A percentile compares a stretch with the other conserved stretches of the same genome.
Conservation (phyloP, 164 flowering plant genomes). For the Vitis cinerea region DNA sequence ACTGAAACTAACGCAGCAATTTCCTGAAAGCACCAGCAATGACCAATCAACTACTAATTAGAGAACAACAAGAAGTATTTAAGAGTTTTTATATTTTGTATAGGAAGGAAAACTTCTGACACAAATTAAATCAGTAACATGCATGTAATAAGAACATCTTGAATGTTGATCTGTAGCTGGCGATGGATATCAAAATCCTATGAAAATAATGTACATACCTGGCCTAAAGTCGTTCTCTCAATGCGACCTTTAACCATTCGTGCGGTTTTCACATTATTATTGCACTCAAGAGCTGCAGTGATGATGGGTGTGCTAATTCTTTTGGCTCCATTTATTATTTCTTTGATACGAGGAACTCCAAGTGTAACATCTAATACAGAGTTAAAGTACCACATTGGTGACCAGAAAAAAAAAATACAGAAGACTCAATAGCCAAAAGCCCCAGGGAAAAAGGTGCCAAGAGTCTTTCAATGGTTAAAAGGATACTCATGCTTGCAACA, state of each 20-base stretch:
- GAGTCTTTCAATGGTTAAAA: conserved; percentile 13
- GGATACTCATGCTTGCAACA: conserved; percentile 99
- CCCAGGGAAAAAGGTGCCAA: background rate
- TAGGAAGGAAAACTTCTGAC: background rate
- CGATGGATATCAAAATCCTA: background rate
- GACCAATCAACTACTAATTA: background rate
- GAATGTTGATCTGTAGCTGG: background rate
- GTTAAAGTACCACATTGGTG: conserved; percentile 35
- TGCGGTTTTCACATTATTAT: conserved; percentile 42
- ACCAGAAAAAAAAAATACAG: background rate
- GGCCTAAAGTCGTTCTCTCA: conserved; percentile 76
- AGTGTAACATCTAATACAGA: conserved; percentile 75
- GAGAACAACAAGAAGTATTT: background rate
- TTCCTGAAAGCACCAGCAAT: background rate
- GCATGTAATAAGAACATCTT: background rate
- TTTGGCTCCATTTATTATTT: conserved; percentile 87
- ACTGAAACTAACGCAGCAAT: background rate
- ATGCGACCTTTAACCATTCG: conserved; percentile 63
- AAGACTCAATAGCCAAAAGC: background rate
- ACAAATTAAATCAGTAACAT: background rate
- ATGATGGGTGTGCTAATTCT: conserved; percentile 91
- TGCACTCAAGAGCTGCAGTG: conserved; percentile 59
- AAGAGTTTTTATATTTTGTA: background rate
- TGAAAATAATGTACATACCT: conserved; percentile 41
- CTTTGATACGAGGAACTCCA: conserved; percentile 97